phyloP scores from a whole-genome alignment of 371 early-diverging fungal genomes.

The Rhizoclosmatium hyalinum region DNA sequence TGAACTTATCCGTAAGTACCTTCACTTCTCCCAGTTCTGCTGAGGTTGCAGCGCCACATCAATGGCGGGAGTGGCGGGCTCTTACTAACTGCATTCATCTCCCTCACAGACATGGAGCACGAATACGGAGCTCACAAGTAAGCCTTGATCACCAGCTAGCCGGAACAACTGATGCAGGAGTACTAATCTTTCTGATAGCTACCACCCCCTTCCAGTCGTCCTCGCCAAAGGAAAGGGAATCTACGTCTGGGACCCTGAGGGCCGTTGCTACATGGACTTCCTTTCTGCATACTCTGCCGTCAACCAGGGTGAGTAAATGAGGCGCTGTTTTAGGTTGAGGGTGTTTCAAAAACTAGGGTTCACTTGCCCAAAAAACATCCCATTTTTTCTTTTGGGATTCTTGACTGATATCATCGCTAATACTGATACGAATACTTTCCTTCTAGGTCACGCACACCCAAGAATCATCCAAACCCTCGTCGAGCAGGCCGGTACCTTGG shows the following conservation, averaged over 20 bases:
- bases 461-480: conserved; percentile 90
- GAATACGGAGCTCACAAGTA: conserved; percentile 49
- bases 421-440: background rate
- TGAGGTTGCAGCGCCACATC: background rate
- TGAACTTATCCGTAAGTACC: conserved; percentile 15
- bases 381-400: background rate
- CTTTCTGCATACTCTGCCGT: conserved; percentile 96
- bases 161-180: background rate
- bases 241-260: conserved; percentile 95
- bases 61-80: background rate
- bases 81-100: background rate
- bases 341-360: too few species aligned
- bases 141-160: background rate
- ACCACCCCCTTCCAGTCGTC: conserved; percentile 97
- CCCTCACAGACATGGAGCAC: conserved; percentile 38
- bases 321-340: background rate
- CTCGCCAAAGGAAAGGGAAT: conserved; percentile 88
- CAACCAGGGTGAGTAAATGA: conserved; percentile 78
- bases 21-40: background rate
- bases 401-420: background rate
- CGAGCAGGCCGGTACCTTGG: conserved; percentile 85
- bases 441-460: conserved; percentile 92
- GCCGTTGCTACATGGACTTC: conserved; percentile 93
- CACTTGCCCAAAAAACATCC: too few species aligned
- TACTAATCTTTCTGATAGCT: conserved; percentile 59